Conservation (phyloP, 331 rosid species). For the Rosa hybrid region DNA sequence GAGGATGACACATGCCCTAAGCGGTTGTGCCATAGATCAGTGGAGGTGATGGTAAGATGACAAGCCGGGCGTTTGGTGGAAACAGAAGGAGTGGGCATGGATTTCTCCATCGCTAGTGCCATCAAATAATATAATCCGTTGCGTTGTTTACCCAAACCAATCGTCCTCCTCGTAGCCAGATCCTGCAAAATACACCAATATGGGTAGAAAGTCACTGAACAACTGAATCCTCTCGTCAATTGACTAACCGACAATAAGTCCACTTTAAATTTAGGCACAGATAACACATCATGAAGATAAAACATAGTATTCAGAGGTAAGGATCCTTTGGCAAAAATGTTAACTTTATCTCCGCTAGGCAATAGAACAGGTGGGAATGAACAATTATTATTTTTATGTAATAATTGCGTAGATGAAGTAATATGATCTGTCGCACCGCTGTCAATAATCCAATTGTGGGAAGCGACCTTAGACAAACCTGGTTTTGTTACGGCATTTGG, state of each 20-base stretch:
- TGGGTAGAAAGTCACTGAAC: not conserved
- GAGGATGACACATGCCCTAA: too few species aligned
- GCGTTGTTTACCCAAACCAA: slow-evolving; percentile 5
- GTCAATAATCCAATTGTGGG: slow-evolving; percentile 3
- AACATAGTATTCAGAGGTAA: not conserved
- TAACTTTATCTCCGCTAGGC: not conserved
- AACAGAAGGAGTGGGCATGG: too few species aligned
- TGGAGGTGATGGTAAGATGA: too few species aligned
- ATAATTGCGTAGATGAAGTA: not conserved
- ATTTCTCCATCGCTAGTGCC: not conserved
- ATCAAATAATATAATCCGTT: not conserved
- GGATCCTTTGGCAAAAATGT: not conserved
- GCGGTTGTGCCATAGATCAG: not conserved
- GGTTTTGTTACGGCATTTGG: not conserved
- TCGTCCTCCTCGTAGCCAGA: not conserved
- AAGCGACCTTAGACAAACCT: slow-evolving; percentile 2
- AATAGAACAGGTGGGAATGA: not conserved
- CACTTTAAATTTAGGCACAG: not conserved
- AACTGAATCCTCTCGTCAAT: not conserved
- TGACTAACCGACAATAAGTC: not conserved
- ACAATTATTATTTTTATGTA: not conserved
- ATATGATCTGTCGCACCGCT: not conserved
- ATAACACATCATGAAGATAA: not conserved
- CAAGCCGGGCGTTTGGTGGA: too few species aligned
- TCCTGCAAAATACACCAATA: slow-evolving; percentile 3